phyloP scores from a whole-genome alignment of 2,329 filamentous ascomycete species.

The Verticillium zaregamsianum region DNA sequence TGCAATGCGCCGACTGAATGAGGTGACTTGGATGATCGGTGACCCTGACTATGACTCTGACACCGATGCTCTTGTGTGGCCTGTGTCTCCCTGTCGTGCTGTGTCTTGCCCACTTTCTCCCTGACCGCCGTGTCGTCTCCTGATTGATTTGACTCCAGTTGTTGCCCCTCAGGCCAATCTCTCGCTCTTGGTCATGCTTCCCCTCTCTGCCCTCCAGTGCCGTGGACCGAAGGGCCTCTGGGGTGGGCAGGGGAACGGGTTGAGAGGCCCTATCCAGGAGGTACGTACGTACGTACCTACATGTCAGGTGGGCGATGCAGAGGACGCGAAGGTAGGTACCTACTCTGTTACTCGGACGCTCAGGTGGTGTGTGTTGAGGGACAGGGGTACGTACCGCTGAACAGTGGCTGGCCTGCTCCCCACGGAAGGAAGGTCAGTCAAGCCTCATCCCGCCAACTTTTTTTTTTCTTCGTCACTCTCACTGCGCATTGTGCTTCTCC shows the following conservation, averaged over 20 bases:
- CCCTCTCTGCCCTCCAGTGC: neutral
- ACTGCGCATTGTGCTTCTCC: neutral
- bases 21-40: neutral
- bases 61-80: too few relatives aligned
- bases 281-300: neutral
- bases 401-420: too few relatives aligned
- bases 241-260: neutral
- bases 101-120: neutral
- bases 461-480: neutral
- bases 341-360: too few relatives aligned
- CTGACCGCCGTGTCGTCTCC: neutral
- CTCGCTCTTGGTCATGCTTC: neutral
- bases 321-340: too few relatives aligned
- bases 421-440: neutral
- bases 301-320: too few relatives aligned
- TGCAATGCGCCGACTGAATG: neutral
- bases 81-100: neutral
- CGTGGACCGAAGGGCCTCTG: neutral
- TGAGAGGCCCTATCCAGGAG: neutral
- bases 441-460: neutral
- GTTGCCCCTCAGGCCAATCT: neutral
- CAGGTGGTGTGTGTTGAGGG: too few relatives aligned
- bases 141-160: neutral
- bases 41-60: neutral
- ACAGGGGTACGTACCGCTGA: too few relatives aligned